phyloP scores from a whole-genome alignment of 768 basidiomycete species.

The Mycena metata region DNA sequence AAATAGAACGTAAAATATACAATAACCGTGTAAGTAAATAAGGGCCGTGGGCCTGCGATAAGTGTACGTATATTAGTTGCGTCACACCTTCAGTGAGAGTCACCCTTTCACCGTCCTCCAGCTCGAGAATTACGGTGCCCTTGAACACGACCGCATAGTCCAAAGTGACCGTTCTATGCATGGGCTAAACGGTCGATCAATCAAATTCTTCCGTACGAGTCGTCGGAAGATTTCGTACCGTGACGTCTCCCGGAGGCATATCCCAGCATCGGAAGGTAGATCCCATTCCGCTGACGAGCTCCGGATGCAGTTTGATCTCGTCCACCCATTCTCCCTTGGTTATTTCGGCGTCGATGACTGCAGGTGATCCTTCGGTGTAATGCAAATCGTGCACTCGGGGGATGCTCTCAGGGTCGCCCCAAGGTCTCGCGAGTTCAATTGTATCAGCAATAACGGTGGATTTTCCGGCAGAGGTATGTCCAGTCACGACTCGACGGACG shows the following conservation, averaged over 20 bases:
- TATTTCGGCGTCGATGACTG: conserved; percentile 30
- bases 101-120: conserved; percentile 41
- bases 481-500: conserved; percentile 36
- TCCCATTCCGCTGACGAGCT: conserved; percentile 10
- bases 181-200: conserved; percentile 20
- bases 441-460: conserved; percentile 25
- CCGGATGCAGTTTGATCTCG: conserved; percentile 19
- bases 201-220: too few species aligned
- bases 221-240: not conserved
- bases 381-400: conserved; percentile 19
- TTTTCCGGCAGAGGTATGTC: conserved; percentile 28
- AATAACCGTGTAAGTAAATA: too few species aligned
- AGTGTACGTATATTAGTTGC: too few species aligned
- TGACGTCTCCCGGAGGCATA: conserved; percentile 22
- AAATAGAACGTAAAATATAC: too few species aligned
- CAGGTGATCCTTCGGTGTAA: conserved; percentile 16
- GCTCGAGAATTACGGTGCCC: conserved; percentile 38
- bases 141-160: conserved; percentile 42
- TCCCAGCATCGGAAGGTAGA: conserved; percentile 25
- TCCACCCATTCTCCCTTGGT: conserved; percentile 31
- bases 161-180: conserved; percentile 43
- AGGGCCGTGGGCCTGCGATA: too few species aligned
- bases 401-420: conserved; percentile 6
- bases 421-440: conserved; percentile 3
- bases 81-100: conserved; percentile 37